These are phyloP conservation scores for Oryza australiensis DNA, from an alignment of 176 grass and related monocot genomes.

Conservation along the genomic window DNA sequence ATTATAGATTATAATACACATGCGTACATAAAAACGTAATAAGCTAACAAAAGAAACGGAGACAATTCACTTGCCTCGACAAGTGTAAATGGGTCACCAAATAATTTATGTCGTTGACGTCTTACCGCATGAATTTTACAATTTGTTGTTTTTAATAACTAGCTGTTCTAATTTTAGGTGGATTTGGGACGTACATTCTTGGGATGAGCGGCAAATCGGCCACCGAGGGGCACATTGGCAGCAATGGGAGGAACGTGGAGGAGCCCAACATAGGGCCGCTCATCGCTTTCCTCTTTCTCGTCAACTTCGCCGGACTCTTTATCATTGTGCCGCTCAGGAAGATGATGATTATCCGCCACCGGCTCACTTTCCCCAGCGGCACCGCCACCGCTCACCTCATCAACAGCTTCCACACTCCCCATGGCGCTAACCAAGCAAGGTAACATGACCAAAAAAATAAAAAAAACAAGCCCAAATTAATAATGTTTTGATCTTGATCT, in stretches of 20 bases:
- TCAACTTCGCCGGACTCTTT: constrained; percentile 44
- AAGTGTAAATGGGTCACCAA: too few relatives aligned
- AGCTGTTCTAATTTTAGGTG: constrained; percentile 3
- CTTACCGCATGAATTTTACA: too few relatives aligned
- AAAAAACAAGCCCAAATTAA: too few relatives aligned
- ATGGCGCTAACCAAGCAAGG: constrained; percentile 39
- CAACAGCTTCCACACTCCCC: constrained; percentile 51
- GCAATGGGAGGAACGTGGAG: constrained; percentile 15
- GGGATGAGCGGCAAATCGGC: constrained; percentile 32
- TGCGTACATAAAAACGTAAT: too few relatives aligned
- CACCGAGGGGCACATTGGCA: neutral
- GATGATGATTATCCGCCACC: constrained; percentile 50
- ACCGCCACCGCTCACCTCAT: constrained; percentile 52
- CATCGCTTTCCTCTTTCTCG: constrained; percentile 36
- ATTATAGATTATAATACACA: too few relatives aligned
- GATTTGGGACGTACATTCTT: constrained; percentile 43
- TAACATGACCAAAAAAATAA: neutral
- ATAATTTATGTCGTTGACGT: too few relatives aligned
- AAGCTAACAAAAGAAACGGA: too few relatives aligned
- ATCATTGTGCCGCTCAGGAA: constrained; percentile 35
- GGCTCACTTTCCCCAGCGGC: constrained; percentile 48
- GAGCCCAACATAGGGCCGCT: constrained; percentile 30
- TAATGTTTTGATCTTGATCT: too few relatives aligned
- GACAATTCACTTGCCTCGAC: too few relatives aligned
- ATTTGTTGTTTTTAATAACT: too few relatives aligned